Conservation (phyloP, 176 grass and related monocot species). For the Rhipidocladum racemiflorum region DNA sequence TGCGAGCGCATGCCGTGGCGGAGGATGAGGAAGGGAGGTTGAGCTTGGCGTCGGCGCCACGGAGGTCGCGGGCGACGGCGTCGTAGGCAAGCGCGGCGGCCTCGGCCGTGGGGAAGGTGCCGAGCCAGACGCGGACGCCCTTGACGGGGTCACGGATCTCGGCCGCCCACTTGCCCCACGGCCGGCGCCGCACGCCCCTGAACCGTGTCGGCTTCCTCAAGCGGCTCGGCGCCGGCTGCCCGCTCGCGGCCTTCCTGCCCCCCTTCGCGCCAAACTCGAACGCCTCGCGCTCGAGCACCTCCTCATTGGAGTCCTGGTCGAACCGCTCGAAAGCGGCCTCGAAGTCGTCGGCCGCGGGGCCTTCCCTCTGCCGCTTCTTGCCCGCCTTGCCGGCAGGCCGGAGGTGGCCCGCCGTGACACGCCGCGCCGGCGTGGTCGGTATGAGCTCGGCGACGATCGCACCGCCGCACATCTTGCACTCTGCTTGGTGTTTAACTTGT, state of each 20-base stretch:
- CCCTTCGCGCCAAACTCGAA: not conserved
- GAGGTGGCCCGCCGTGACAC: conserved; percentile 1
- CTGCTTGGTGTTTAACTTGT: not conserved
- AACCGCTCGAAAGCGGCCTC: not conserved
- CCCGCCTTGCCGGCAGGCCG: not conserved
- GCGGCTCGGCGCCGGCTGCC: not conserved
- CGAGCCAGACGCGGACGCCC: conserved; percentile 76
- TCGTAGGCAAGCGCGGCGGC: conserved; percentile 67
- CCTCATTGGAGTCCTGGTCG: not conserved
- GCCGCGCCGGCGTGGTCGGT: conserved; percentile 27
- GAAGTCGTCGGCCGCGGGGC: not conserved
- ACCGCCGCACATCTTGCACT: conserved; percentile 52
- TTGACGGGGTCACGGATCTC: conserved; percentile 69
- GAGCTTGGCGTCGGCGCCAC: conserved; percentile 51
- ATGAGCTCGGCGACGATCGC: conserved; percentile 52
- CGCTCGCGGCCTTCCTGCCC: not conserved
- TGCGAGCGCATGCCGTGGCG: not conserved
- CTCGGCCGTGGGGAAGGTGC: conserved; percentile 68
- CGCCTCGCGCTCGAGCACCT: not conserved
- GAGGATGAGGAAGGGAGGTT: conserved; percentile 46
- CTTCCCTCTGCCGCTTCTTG: not conserved
- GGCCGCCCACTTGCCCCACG: conserved; percentile 80
- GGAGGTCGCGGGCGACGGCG: conserved; percentile 48
- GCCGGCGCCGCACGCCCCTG: conserved; percentile 52
- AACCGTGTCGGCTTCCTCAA: not conserved